phyloP scores from a whole-genome alignment of 805 yeast genomes.

The Ogataea thermomethanolica region DNA sequence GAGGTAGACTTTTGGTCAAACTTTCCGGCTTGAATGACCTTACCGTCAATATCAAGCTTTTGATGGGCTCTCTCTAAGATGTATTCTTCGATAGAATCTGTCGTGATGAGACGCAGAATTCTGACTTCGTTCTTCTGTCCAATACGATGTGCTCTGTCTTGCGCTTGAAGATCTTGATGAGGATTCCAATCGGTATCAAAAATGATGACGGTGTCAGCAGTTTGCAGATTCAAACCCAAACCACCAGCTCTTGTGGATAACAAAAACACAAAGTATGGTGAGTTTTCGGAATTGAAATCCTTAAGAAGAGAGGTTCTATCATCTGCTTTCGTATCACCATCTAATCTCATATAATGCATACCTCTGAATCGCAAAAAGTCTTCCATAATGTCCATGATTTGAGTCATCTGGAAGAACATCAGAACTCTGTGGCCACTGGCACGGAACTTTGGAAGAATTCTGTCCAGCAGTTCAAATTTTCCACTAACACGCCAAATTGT shows the following conservation, averaged over 20 bases:
- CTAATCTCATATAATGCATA: slow-evolving; percentile 71
- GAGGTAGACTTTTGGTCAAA: slow-evolving; percentile 83
- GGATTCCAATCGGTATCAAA: slow-evolving; percentile 92
- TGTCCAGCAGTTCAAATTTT: slow-evolving; percentile 73
- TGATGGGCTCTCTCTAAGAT: slow-evolving; percentile 80
- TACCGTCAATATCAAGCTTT: slow-evolving; percentile 81
- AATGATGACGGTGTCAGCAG: slow-evolving; percentile 83
- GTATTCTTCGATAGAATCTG: slow-evolving; percentile 80
- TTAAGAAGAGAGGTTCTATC: slow-evolving; percentile 76
- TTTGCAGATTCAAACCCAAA: slow-evolving; percentile 78
- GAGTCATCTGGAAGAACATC: slow-evolving; percentile 86
- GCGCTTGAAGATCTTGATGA: slow-evolving; percentile 88
- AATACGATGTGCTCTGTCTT: slow-evolving; percentile 86
- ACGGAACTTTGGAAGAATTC: slow-evolving; percentile 71
- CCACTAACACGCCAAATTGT: slow-evolving; percentile 75
- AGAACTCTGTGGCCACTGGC: slow-evolving; percentile 74
- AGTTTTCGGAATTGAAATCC: slow-evolving; percentile 67
- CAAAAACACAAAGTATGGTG: slow-evolving; percentile 75
- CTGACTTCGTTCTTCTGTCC: slow-evolving; percentile 87
- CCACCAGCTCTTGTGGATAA: slow-evolving; percentile 89
- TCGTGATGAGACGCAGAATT: slow-evolving; percentile 73
- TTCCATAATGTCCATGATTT: slow-evolving; percentile 87
- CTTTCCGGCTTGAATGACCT: slow-evolving; percentile 89
- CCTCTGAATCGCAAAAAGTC: slow-evolving; percentile 67
- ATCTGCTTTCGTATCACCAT: slow-evolving; percentile 81